Evolutionary conservation across 305 asterid species (phyloP), one percentile per base, ranked within the genome.

Genomic region (Rubia peregrina): DNA sequence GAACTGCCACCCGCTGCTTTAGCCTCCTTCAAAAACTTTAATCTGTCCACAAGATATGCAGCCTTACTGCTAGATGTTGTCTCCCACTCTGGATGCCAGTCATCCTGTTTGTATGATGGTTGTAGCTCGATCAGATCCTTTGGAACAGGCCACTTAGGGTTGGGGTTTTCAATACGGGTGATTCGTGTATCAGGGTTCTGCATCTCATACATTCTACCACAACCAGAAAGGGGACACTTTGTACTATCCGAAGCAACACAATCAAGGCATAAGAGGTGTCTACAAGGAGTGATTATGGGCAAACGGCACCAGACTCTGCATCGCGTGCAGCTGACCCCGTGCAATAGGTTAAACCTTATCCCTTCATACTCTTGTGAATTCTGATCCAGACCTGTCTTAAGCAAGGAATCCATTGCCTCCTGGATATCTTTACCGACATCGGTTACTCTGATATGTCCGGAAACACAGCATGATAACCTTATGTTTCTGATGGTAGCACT

Each of bases 121-220:
- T 94, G 97, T 77, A 94, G 78, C 90, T 94, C 99, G 79, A 94
- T 93, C 71, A 93, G 96, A 88, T 93, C 98, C 80, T 93, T 88
- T 17, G 98, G 98, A 74, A 94, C 99, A 71, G 99, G 96, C 99
- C 99, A 94, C 85, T 91, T 91, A 21, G 99, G 99, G 74, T 89
- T 86, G 14, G 99, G 99, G 83, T 94, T 94, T 82, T 94, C 99
- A 24, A 95, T 96, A 77, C 99, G 97, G 53, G 96, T 82, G 9
- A 51, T 17, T 81, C 85, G 84, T 69, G 76, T 88, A 82, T 94
- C 88, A 59, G 97, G 99, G 79, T 91, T 89, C 83, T 94, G 95
- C 99, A 94, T 94, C 88, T 94, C 92, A 63, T 94, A 94, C 42
- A 72, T 74, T 81, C 83, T 73, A 63, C 89, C 87, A 82, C 99